These are phyloP conservation scores for Coemansia furcata DNA, from an alignment of 192 early-diverging fungal species.

Conservation along the genomic window DNA sequence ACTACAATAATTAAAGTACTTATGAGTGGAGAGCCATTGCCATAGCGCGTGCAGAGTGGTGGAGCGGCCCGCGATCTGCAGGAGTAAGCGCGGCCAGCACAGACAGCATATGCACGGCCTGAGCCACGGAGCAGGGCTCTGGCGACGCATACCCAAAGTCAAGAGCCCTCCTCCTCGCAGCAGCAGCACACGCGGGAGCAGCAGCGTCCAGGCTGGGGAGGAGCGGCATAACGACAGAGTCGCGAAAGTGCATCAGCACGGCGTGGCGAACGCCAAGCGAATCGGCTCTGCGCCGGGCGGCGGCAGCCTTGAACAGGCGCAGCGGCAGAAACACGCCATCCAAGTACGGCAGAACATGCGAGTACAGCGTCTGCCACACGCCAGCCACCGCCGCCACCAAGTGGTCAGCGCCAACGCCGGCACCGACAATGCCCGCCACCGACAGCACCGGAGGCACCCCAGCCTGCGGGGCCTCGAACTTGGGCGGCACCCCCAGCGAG, in stretches of 20 bases:
- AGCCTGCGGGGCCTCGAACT: conserved; percentile 15
- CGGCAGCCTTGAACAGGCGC: conserved; percentile 14
- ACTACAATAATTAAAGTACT: not conserved
- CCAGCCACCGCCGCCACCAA: conserved; percentile 66
- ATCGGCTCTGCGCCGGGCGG: not conserved
- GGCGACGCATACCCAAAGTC: not conserved
- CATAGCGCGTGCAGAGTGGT: conserved; percentile 25
- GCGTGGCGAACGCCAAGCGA: conserved; percentile 17
- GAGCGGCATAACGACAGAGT: conserved; percentile 30
- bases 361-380: conserved; percentile 80
- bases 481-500: conserved; percentile 23
- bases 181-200: conserved; percentile 24
- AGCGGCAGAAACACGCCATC: conserved; percentile 85
- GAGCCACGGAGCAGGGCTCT: not conserved
- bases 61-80: conserved; percentile 30
- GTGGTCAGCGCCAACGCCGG: conserved; percentile 63
- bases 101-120: conserved; percentile 34
- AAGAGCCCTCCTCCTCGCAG: conserved; percentile 9
- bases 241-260: conserved; percentile 37
- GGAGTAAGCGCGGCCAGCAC: conserved; percentile 34
- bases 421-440: conserved; percentile 53
- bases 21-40: conserved; percentile 18
- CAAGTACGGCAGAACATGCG: conserved; percentile 79
- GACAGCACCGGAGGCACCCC: conserved; percentile 10
- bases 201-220: conserved; percentile 22